These are phyloP conservation scores for Fusarium buharicum DNA, from an alignment of 2,329 filamentous ascomycete genomes.

Conservation along the genomic window DNA sequence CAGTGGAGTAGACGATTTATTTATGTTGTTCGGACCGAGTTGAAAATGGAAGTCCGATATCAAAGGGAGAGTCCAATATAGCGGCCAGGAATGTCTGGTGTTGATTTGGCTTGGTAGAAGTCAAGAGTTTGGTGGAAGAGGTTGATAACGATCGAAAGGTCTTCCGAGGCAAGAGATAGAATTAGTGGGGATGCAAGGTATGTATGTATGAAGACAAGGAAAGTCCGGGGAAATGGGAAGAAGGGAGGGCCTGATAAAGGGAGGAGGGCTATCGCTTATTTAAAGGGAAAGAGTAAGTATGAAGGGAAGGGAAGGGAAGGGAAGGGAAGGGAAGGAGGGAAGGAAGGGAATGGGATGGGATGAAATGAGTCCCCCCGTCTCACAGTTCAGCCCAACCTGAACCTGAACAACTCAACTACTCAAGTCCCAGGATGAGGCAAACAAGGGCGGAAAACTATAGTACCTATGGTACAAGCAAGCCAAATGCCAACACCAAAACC, in stretches of 20 bases:
- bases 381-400: slow-evolving; percentile 21
- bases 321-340: slow-evolving; percentile 21
- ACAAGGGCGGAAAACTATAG: slow-evolving; percentile 30
- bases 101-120: background rate
- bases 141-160: slow-evolving; percentile 25
- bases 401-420: slow-evolving; percentile 18
- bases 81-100: background rate
- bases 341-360: slow-evolving; percentile 25
- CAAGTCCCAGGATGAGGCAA: slow-evolving; percentile 31
- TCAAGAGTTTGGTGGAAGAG: background rate
- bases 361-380: slow-evolving; percentile 31
- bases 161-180: background rate
- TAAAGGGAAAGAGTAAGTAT: slow-evolving; percentile 30
- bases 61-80: background rate
- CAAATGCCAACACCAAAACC: slow-evolving; percentile 15
- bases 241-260: slow-evolving; percentile 26
- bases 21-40: slow-evolving; percentile 14
- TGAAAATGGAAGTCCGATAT: slow-evolving; percentile 1
- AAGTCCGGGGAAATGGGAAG: slow-evolving; percentile 29
- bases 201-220: background rate
- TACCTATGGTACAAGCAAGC: slow-evolving; percentile 16
- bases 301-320: slow-evolving; percentile 20
- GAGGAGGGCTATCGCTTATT: slow-evolving; percentile 31
- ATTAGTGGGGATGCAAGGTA: background rate
- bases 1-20: slow-evolving; percentile 19